Conservation (phyloP, 2,329 filamentous ascomycete species). For the Talaromyces albobiverticillius region DNA sequence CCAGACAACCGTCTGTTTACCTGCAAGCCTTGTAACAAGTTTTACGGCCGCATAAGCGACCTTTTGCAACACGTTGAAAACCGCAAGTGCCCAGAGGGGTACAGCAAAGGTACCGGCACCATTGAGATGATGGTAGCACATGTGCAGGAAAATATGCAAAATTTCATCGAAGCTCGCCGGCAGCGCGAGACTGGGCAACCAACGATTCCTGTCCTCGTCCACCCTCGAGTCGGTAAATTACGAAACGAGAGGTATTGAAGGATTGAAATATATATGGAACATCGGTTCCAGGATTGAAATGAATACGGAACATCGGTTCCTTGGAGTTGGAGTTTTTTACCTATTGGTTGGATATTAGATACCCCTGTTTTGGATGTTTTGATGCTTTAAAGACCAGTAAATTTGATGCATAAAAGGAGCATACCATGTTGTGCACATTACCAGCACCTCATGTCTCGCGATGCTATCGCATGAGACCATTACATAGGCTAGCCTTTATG, state of each 20-base stretch:
- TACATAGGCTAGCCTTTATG: neutral
- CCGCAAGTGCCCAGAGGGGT: constrained; percentile 17
- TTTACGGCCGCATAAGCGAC: constrained; percentile 20
- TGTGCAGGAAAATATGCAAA: constrained; percentile 12
- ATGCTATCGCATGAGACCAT: too few species aligned
- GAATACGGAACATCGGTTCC: too few species aligned
- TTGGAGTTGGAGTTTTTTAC: too few species aligned
- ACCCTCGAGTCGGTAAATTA: neutral
- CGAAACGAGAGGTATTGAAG: neutral
- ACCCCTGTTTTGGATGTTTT: neutral
- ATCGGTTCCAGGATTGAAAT: too few species aligned
- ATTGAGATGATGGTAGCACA: constrained; percentile 16
- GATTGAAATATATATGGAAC: neutral
- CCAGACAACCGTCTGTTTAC: constrained; percentile 13
- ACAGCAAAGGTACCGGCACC: constrained; percentile 13
- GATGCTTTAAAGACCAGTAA: neutral
- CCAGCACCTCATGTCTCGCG: too few species aligned
- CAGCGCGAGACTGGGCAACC: neutral
- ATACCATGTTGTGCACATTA: neutral
- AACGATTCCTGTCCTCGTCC: neutral
- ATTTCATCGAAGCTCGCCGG: neutral
- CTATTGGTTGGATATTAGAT: neutral
- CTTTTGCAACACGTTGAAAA: constrained; percentile 23
- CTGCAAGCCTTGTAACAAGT: constrained; percentile 16
- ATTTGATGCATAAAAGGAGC: neutral